Percentiles rank a stretch among this genome's conserved stretches.
Evolutionary conservation across 371 early-diverging fungal genomes (phyloP).

Genomic region (Actinomucor elegans): DNA sequence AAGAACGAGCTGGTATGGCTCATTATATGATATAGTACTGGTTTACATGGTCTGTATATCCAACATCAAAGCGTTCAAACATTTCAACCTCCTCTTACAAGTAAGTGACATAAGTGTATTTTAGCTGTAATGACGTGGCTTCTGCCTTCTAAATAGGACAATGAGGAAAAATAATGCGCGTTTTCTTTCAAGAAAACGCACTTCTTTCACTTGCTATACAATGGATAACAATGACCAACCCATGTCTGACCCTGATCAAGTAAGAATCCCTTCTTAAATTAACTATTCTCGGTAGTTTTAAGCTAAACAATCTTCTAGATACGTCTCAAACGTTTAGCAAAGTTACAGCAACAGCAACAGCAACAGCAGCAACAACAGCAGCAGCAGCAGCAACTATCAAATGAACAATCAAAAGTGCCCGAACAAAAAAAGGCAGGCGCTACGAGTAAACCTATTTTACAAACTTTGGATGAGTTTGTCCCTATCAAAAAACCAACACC

Average conservation of each 20-base stretch:
- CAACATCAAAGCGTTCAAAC: too few species aligned
- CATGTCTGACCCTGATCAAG: slow-evolving; percentile 4
- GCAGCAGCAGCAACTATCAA: not conserved
- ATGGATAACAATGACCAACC: slow-evolving; percentile 1
- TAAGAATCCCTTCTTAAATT: not conserved
- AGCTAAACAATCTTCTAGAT: slow-evolving; percentile 45
- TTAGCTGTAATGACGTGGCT: too few species aligned
- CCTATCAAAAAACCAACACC: slow-evolving; percentile 14
- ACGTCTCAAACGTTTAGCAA: slow-evolving; percentile 70
- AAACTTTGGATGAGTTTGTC: slow-evolving; percentile 16
- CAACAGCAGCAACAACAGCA: slow-evolving; percentile 17
- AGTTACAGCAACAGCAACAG: slow-evolving; percentile 51
- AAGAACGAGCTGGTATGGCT: too few species aligned
- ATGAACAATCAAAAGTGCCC: not conserved
- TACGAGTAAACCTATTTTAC: slow-evolving; percentile 13
- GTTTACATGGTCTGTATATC: too few species aligned
- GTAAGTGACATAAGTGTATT: too few species aligned
- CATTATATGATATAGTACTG: too few species aligned
- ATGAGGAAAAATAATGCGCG: too few species aligned
- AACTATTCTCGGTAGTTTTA: not conserved
- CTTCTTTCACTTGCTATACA: too few species aligned
- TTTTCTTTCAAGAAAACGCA: not conserved
- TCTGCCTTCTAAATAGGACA: too few species aligned
- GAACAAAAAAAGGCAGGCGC: slow-evolving; percentile 8
- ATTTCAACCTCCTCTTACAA: too few species aligned